Evolutionary conservation across 805 yeast genomes (phyloP), one percentile per base, ranked within the genome.

Genomic region (Komagataella phaffii): DNA sequence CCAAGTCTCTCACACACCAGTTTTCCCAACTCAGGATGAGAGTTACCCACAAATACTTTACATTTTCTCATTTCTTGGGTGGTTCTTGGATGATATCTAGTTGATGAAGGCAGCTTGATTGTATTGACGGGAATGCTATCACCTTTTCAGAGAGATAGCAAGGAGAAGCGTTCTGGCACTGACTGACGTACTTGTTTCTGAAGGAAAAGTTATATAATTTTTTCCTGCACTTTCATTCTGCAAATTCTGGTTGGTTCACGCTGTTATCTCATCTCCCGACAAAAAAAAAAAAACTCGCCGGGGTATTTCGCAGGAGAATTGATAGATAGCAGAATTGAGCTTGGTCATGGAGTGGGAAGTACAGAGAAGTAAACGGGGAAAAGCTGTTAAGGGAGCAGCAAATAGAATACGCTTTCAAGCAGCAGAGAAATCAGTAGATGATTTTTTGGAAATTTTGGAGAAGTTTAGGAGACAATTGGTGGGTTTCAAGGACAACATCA

Each of bases 21-120:
- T 55, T 80, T 75, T 45, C 99, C 99, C 59, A 93, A 75, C 64
- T 89, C 96, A 12, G 97, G 96, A 68, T 93, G 99, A 51, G 98
- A 90, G 54, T 87, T 82, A 48, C 99, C 99, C 53, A 93, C 95
- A 67, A 93, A 93, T 47, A 93, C 88, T 68, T 93, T 91, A 64
- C 96, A 88, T 81, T 90, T 89, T 69, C 98, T 88, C 99, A 93
- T 93, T 23, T 56, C 57, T 40, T 49, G 24, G 50, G 10, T 17
- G 3, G 53, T 49, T 8, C 45, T 36, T n/a, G 50, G 17, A 17
- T 46, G 17, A 17, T 46, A n/a, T 46, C 10, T 46, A n/a, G 24
- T 24, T 46, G 24, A 3, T 24, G 17, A 17, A 24, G 17, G 8
- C 21, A 17, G 12, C 24, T 21, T 46, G 3, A 46, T 46, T 14